Percentiles rank a stretch among this genome's conserved stretches.
These are phyloP conservation scores for Mikania micrantha DNA, from an alignment of 129 eudicot genomes.

Conservation along the genomic window DNA sequence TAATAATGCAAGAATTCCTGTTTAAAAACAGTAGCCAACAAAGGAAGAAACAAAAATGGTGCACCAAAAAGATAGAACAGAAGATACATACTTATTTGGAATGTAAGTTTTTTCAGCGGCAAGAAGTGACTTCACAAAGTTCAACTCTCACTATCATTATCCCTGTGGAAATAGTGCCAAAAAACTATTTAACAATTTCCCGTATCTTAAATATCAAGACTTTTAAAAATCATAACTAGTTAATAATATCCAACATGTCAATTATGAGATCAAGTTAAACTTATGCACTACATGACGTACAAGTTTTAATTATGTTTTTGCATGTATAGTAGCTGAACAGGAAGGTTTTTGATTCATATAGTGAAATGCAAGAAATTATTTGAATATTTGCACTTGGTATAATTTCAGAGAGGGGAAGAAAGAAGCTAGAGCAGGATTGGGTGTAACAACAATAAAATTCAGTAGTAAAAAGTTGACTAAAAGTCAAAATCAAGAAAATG, in stretches of 20 bases:
- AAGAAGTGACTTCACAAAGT: slow-evolving; percentile 37
- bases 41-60: slow-evolving; percentile 27
- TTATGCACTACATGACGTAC: neutral
- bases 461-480: slow-evolving; percentile 6
- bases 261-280: neutral
- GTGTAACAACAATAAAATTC: slow-evolving; percentile 2
- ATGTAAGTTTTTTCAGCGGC: slow-evolving; percentile 25
- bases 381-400: neutral
- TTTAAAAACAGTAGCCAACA: slow-evolving; percentile 17
- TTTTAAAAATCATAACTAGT: neutral
- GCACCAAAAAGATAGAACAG: slow-evolving; percentile 26
- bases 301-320: neutral
- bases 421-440: slow-evolving; percentile 8
- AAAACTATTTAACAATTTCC: slow-evolving; percentile 8
- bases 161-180: slow-evolving; percentile 25
- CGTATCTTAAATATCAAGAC: slow-evolving; percentile 7
- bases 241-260: neutral
- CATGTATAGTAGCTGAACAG: neutral
- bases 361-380: slow-evolving; percentile 6
- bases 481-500: slow-evolving; percentile 14
- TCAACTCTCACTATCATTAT: slow-evolving; percentile 32
- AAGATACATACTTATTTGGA: slow-evolving; percentile 21
- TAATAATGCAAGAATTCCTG: slow-evolving; percentile 1
- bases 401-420: slow-evolving; percentile 6
- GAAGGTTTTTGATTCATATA: neutral